Evolutionary conservation across 1,284 basidiomycete species (phyloP).

Genomic region (Nidula niveotomentosa): DNA sequence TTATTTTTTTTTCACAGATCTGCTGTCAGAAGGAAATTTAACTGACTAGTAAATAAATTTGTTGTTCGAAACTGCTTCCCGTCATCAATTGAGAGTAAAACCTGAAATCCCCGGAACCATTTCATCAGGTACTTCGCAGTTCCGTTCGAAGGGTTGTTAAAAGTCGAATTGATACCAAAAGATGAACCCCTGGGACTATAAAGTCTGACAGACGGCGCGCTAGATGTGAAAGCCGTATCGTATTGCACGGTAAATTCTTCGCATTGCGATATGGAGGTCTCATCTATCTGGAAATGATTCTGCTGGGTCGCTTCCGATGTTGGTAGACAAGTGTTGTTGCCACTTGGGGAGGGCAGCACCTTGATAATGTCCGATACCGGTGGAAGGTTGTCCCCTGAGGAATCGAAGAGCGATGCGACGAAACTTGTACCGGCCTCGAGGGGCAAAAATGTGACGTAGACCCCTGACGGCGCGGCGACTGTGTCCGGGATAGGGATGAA

Average conservation of each 20-base stretch:
- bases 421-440: slow-evolving; percentile 47
- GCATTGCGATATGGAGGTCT: slow-evolving; percentile 43
- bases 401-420: slow-evolving; percentile 54
- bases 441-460: slow-evolving; percentile 51
- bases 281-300: slow-evolving; percentile 19
- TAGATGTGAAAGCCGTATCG: slow-evolving; percentile 28
- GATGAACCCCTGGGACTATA: slow-evolving; percentile 44
- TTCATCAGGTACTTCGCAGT: slow-evolving; percentile 44
- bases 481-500: slow-evolving; percentile 45
- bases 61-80: slow-evolving; percentile 27
- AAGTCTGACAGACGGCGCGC: slow-evolving; percentile 39
- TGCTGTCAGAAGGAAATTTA: neutral
- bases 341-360: slow-evolving; percentile 37
- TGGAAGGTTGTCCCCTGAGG: slow-evolving; percentile 34
- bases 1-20: neutral
- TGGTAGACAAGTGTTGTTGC: slow-evolving; percentile 42
- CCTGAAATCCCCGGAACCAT: slow-evolving; percentile 31
- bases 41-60: slow-evolving; percentile 31
- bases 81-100: slow-evolving; percentile 41
- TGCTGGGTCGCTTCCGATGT: slow-evolving; percentile 3
- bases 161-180: slow-evolving; percentile 33
- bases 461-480: slow-evolving; percentile 35
- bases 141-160: slow-evolving; percentile 24
- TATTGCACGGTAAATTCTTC: slow-evolving; percentile 45
- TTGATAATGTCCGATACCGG: slow-evolving; percentile 48